Percentiles rank a stretch among this genome's conserved stretches.
These are phyloP conservation scores for Mycogone perniciosa DNA, from an alignment of 2,329 filamentous ascomycete species.

Conservation along the genomic window DNA sequence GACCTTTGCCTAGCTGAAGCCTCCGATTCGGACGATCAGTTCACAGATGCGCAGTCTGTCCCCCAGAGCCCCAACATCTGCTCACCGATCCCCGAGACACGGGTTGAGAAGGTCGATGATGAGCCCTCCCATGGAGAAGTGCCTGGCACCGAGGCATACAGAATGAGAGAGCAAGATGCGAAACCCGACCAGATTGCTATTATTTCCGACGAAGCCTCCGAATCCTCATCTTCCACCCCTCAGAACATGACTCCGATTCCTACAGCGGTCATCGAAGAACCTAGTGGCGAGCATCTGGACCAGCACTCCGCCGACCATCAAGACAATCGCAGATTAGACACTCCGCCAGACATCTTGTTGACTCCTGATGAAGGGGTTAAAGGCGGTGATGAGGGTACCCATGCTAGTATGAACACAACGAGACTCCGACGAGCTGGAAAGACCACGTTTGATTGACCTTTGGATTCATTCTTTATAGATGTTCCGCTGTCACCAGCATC, in stretches of 20 bases:
- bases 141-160: conserved; percentile 53
- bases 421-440: conserved; percentile 15
- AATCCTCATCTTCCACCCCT: conserved; percentile 18
- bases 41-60: conserved; percentile 58
- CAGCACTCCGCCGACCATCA: conserved; percentile 39
- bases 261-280: conserved; percentile 49
- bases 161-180: conserved; percentile 50
- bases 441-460: conserved; percentile 19
- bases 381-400: conserved; percentile 21
- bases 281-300: conserved; percentile 35
- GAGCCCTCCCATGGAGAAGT: conserved; percentile 50
- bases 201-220: conserved; percentile 24
- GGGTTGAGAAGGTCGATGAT: conserved; percentile 53
- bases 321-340: conserved; percentile 44
- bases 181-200: conserved; percentile 55
- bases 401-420: conserved; percentile 23
- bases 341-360: conserved; percentile 46
- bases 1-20: conserved; percentile 34
- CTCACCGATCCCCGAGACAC: conserved; percentile 52
- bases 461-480: conserved; percentile 21
- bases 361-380: conserved; percentile 38
- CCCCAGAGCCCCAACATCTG: conserved; percentile 35
- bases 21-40: conserved; percentile 64
- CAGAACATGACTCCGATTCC: conserved; percentile 30
- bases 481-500: conserved; percentile 22